These are phyloP conservation scores for Phytophthora niederhauseri DNA, from an alignment of 352 stramenopile species.

Conservation along the genomic window DNA sequence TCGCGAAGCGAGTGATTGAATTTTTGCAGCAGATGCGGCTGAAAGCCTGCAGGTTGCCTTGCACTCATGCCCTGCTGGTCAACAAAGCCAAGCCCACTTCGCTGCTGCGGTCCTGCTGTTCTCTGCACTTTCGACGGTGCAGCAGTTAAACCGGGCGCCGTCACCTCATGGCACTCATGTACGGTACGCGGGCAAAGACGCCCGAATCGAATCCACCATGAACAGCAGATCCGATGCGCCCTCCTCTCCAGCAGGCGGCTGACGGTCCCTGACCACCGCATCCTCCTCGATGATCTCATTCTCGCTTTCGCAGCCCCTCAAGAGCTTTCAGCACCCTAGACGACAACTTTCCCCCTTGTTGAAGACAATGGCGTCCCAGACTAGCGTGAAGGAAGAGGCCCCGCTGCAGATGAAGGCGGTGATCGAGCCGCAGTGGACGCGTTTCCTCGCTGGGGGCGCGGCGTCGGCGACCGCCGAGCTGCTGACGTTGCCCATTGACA, in stretches of 20 bases:
- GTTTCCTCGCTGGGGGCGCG: conserved; percentile 72
- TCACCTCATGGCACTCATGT: background rate
- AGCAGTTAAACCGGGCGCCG: conserved; percentile 16
- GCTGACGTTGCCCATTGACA: conserved; percentile 86
- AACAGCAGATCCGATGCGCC: conserved; percentile 36
- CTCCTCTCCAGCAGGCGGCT: conserved; percentile 16
- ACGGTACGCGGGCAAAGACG: conserved; percentile 25
- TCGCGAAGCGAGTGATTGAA: conserved; percentile 17
- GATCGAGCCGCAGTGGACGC: conserved; percentile 67
- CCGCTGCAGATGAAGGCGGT: conserved; percentile 45
- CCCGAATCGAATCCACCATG: conserved; percentile 16
- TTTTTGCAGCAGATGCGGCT: conserved; percentile 31
- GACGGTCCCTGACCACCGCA: conserved; percentile 22
- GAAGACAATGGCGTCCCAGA: conserved; percentile 42
- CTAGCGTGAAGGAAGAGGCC: conserved; percentile 35
- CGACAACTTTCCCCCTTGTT: background rate
- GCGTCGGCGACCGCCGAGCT: conserved; percentile 78
- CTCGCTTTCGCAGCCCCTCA: conserved; percentile 22
- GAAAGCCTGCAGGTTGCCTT: conserved; percentile 1
- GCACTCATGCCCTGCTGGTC: background rate
- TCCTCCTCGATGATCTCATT: conserved; percentile 21
- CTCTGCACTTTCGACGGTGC: conserved; percentile 17
- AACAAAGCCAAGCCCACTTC: conserved; percentile 36
- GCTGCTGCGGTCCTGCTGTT: conserved; percentile 8
- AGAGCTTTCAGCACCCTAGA: background rate